Conservation (phyloP, 129 eudicot genomes). For the Flaveria robusta region DNA sequence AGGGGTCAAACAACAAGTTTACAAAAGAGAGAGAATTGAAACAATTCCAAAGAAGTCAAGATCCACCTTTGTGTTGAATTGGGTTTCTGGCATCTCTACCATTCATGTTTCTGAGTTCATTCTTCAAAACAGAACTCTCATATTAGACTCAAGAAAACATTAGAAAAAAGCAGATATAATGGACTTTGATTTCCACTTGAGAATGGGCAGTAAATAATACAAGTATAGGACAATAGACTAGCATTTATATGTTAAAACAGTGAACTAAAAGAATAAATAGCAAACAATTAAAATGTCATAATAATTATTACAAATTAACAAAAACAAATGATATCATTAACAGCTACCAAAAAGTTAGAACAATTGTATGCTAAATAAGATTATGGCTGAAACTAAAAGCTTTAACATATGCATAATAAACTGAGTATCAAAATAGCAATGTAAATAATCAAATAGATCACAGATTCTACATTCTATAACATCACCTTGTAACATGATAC, state of each 20-base stretch:
- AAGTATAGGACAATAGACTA: neutral
- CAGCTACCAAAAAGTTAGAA: slow-evolving; percentile 1
- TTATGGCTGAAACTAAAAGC: neutral
- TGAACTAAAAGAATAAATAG: neutral
- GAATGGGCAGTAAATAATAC: neutral
- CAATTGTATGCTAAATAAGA: slow-evolving; percentile 20
- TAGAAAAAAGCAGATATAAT: neutral
- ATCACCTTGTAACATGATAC: neutral
- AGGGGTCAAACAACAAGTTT: neutral
- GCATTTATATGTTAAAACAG: neutral
- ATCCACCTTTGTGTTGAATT: slow-evolving; percentile 54
- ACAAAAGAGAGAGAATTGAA: slow-evolving; percentile 20
- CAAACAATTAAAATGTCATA: neutral
- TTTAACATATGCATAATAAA: neutral
- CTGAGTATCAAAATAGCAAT: neutral
- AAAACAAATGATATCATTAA: neutral
- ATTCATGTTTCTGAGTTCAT: slow-evolving; percentile 43
- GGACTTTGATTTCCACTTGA: neutral
- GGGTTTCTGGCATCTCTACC: slow-evolving; percentile 48
- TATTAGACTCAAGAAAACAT: slow-evolving; percentile 13
- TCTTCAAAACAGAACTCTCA: slow-evolving; percentile 41
- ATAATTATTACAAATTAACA: slow-evolving; percentile 10
- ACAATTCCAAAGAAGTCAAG: slow-evolving; percentile 19
- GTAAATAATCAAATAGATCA: neutral
- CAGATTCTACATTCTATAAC: neutral